phyloP scores from a whole-genome alignment of 371 early-diverging fungal genomes.

The Mortierella polycephala region DNA sequence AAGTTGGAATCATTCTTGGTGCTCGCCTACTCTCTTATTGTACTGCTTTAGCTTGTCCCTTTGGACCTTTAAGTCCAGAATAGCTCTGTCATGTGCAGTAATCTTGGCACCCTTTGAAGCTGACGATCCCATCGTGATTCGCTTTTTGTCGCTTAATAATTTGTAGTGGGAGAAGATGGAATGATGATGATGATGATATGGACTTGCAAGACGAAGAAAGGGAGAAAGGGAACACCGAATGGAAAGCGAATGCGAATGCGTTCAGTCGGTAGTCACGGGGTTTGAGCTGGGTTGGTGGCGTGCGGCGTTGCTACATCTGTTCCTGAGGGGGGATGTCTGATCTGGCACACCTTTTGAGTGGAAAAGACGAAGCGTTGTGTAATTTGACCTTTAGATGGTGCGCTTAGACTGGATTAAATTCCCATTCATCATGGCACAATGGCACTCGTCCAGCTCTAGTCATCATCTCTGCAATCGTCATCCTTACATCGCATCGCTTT shows the following conservation, averaged over 20 bases:
- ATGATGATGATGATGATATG: not conserved
- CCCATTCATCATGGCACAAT: no score
- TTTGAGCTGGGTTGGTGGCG: not conserved
- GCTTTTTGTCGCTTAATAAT: not conserved
- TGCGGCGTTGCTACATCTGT: no score
- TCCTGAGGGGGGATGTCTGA: no score
- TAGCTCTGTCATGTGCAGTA: conserved; percentile 89
- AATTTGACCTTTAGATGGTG: no score
- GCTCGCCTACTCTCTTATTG: conserved; percentile 76
- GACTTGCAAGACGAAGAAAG: not conserved
- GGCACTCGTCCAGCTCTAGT: no score
- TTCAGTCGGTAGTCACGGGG: no score
- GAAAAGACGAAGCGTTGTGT: not conserved
- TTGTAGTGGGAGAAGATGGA: not conserved
- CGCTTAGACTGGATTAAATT: not conserved
- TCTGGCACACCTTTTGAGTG: no score
- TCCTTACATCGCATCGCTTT: no score
- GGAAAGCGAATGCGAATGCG: not conserved
- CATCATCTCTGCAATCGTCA: no score
- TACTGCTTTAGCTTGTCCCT: conserved; percentile 93
- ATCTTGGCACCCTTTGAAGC: conserved; percentile 62
- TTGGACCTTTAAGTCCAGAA: conserved; percentile 94
- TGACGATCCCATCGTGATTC: conserved; percentile 25
- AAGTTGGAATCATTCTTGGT: not conserved
- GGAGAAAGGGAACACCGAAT: not conserved